Evolutionary conservation across 2,329 filamentous ascomycete genomes (phyloP), one percentile per base, ranked within the genome.

Genomic region (Colletotrichum gloeosporioides): DNA sequence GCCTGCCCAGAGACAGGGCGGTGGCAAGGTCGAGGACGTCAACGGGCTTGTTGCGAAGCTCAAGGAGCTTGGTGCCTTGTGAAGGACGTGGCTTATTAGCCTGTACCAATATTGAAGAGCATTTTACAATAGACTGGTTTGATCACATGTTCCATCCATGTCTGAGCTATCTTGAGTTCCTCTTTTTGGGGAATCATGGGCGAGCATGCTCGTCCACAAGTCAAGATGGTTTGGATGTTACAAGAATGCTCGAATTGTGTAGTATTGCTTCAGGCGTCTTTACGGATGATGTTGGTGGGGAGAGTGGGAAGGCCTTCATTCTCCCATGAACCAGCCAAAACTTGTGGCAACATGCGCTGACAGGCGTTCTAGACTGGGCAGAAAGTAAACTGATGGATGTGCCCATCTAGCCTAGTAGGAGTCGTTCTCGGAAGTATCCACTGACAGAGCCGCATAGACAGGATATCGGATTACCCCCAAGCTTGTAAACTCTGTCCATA

Each of bases 21-120:
- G 97, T 81, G 96, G 95, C 80, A 99, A 99, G 92, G 97, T 99
- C 25, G 96, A 98, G 83, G 94, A 98, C 88, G 97, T 99, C 27
- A 96, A 98, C 86, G 96, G 96, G n/a, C 92, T 99, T 86, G 93
- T 99, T 82, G 86, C 91, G 75, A 98, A 97, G 91, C 89, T 99
- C 83, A 99, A 99, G 92, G 96, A 99, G 89, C 88, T 99, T 79
- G 97, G 97, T 80, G 97, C 96, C 78, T 87, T 98, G 87, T 98
- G 91, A 81, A 16, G 34, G 74, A 59, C 34, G 25, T 74, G n/a
- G 53, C 36, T 64, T 55, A 12, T 57, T 53, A 12, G 49, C 53
- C 13, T 77, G 72, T 77, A 62, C 4, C 62, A 57, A n/a, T 74
- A 77, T 25, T 15, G 44, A 68, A 66, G 71, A 73, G 31, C 49